Conservation (phyloP, 73 alveolate species). For the Tetrahymena borealis region DNA sequence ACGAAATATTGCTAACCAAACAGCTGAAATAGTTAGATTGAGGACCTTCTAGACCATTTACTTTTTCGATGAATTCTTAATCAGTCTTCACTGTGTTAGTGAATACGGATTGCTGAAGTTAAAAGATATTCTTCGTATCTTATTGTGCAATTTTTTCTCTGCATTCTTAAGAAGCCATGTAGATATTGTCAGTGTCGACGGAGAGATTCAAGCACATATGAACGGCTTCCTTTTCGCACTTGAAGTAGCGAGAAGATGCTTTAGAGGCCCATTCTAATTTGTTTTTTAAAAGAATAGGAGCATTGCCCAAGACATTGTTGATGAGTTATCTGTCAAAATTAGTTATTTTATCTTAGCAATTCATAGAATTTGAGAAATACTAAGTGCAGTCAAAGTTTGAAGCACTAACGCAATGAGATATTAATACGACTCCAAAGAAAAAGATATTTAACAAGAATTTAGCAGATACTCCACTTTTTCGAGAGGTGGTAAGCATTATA, state of each 20-base stretch:
- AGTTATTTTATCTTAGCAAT: neutral
- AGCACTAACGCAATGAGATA: neutral
- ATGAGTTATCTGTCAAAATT: neutral
- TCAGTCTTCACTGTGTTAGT: neutral
- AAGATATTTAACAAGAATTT: neutral
- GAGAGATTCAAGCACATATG: neutral
- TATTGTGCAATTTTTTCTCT: neutral
- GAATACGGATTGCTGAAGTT: neutral
- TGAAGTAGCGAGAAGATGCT: neutral
- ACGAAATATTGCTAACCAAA: neutral
- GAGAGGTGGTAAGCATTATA: no score
- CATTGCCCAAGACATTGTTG: neutral
- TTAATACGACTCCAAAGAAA: neutral
- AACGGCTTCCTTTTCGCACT: neutral
- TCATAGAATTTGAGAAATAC: neutral
- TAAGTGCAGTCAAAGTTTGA: neutral
- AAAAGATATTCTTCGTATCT: neutral
- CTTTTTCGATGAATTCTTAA: neutral
- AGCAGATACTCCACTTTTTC: no score
- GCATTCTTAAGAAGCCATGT: neutral
- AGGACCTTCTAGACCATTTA: neutral
- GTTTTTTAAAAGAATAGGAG: neutral
- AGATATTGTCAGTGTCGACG: neutral
- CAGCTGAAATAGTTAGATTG: neutral
- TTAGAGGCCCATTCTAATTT: neutral